phyloP scores from a whole-genome alignment of 163 green algal genomes.

The Scenedesmus sp. region DNA sequence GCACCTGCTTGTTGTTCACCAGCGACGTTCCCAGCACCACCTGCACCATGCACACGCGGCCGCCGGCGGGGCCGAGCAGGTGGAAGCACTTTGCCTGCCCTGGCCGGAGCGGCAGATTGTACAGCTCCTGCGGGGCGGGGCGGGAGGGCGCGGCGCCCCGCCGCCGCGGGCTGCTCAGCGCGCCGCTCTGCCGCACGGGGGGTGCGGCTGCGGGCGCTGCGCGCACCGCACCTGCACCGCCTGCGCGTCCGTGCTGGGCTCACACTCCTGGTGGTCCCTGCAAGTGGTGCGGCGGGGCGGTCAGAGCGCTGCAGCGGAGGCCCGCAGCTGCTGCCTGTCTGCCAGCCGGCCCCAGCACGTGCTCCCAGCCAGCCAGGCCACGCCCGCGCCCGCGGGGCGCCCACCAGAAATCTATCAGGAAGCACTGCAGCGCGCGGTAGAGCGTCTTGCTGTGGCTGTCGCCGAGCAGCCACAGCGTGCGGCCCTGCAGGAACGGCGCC shows the following conservation, averaged over 20 bases:
- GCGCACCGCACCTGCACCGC: no score
- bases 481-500: not conserved
- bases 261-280: no score
- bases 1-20: conserved; percentile 34
- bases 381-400: no score
- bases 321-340: no score
- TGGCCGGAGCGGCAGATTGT: no score
- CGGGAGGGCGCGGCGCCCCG: conserved; percentile 6
- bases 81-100: conserved; percentile 47
- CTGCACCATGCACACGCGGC: conserved; percentile 33
- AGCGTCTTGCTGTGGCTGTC: conserved; percentile 29
- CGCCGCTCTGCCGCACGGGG: no score
- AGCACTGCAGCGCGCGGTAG: conserved; percentile 32
- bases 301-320: no score
- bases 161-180: no score
- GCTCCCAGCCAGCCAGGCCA: no score
- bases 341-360: no score
- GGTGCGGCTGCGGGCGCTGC: no score
- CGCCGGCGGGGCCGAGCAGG: conserved; percentile 4
- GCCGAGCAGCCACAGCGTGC: conserved; percentile 39
- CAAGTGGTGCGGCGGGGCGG: no score
- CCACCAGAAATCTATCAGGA: conserved; percentile 41
- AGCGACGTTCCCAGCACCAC: conserved; percentile 6
- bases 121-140: not conserved
- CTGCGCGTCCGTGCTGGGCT: conserved; percentile 4